Base-by-base conservation (phyloP, 176 grass and related monocot species). In the Guadua angustifolia region DNA sequence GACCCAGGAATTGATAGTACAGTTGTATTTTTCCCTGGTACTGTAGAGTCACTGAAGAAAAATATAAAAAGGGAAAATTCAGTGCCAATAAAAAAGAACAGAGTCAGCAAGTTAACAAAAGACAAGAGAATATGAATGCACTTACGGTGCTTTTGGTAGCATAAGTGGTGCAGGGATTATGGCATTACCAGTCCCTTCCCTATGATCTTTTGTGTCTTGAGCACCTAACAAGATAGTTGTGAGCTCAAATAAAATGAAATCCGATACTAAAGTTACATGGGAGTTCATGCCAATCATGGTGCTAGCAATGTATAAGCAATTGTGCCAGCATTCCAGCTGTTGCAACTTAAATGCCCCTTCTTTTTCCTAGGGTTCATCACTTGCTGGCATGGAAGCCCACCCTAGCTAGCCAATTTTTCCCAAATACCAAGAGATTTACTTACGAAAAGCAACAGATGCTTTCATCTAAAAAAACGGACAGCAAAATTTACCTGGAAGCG, bases 141-240 rank as follows among this genome's bases (percentile, higher is more conserved):
- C 93, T 84, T 85, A 99, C 96, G 91, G 93, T 85, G 82, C 91
- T 89, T 99, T 99, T 64, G 93, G 93, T 59, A 94, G 88, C 89
- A 95, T 84, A 78, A 82, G 52, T 62, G 91, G 91, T 59, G 77
- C 85, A 75, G 91, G 71, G 49, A 99, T 71, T 77, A 95, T 89
- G 58, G 96, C 91, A 87, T 38, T 85, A 83, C 66, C 75, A 69
- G 16, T 71, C 11, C 85, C 81, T 80, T 92, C 89, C 79, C 89
- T 85, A 51, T 69, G 85, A 75, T 79, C 85, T 84, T 90, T 92
- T 43, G 66, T 35, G 51, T 86, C 78, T 72, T 89, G 74, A 40
- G 55, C 82, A 44, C 91, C 93, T 94, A 74, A 79, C 63, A 91
- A 63, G 35, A 90, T 78, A 79, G 71, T 22, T 67, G 42, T 78